These are phyloP conservation scores for Flaveria linearis DNA, from an alignment of 129 eudicot genomes.

Conservation along the genomic window DNA sequence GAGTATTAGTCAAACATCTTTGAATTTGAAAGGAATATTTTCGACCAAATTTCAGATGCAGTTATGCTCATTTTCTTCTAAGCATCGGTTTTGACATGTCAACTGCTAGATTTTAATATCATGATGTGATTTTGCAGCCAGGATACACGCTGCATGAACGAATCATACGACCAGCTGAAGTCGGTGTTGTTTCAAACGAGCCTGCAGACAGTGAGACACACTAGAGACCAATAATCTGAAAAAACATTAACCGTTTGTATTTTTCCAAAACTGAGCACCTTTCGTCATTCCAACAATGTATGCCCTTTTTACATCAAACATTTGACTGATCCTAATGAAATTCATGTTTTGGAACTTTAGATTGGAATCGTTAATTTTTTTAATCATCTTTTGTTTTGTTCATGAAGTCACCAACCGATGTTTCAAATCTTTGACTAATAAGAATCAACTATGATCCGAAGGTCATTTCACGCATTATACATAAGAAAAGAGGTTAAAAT, in stretches of 20 bases:
- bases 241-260: background rate
- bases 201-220: constrained; percentile 18
- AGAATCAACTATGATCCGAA: background rate
- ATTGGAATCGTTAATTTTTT: background rate
- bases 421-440: background rate
- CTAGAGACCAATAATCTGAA: constrained; percentile 13
- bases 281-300: background rate
- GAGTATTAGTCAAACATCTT: background rate
- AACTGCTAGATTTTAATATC: background rate
- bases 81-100: background rate
- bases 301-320: background rate
- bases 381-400: background rate
- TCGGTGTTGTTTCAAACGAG: constrained; percentile 23
- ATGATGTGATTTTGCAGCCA: constrained; percentile 24
- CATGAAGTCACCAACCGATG: background rate
- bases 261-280: background rate
- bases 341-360: background rate
- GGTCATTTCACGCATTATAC: background rate
- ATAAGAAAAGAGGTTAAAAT: too few species aligned
- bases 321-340: background rate
- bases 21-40: background rate
- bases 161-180: constrained; percentile 41
- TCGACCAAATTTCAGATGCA: background rate
- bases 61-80: background rate
- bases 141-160: constrained; percentile 39